Percentiles rank a stretch among this genome's conserved stretches.
These are phyloP conservation scores for Sclerotiophoma versabilis DNA, from an alignment of 2,329 filamentous ascomycete species.

Conservation along the genomic window DNA sequence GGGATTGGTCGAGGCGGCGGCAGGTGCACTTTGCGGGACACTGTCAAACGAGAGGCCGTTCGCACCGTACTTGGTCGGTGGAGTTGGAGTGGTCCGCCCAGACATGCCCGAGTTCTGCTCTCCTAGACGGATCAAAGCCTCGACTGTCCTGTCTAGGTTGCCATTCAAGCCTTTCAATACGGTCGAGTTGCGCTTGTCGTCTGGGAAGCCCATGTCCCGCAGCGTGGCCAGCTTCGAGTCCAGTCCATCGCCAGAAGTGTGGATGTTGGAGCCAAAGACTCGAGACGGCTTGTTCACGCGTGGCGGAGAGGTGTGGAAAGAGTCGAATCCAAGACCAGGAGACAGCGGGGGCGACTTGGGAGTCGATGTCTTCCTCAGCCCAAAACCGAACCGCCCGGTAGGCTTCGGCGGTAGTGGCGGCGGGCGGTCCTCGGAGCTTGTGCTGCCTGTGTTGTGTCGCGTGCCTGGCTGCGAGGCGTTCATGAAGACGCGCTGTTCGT, in stretches of 20 bases:
- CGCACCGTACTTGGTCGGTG: conserved; percentile 58
- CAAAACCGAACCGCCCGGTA: conserved; percentile 67
- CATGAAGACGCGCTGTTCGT: conserved; percentile 70
- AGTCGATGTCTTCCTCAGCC: conserved; percentile 73
- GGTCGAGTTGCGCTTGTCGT: conserved; percentile 80
- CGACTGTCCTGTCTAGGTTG: conserved; percentile 84
- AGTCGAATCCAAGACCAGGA: conserved; percentile 44
- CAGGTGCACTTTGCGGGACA: conserved; percentile 36
- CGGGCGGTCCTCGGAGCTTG: conserved; percentile 62
- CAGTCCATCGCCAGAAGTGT: conserved; percentile 62
- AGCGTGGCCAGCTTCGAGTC: conserved; percentile 80
- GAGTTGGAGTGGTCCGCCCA: conserved; percentile 57
- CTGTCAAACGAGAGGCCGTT: conserved; percentile 56
- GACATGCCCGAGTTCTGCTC: conserved; percentile 57
- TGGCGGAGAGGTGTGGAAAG: conserved; percentile 43
- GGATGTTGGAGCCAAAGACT: conserved; percentile 72
- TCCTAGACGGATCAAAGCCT: conserved; percentile 82
- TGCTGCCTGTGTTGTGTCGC: conserved; percentile 65
- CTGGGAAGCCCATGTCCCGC: conserved; percentile 89
- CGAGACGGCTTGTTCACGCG: conserved; percentile 68
- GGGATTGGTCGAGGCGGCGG: conserved; percentile 47
- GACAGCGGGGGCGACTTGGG: conserved; percentile 58
- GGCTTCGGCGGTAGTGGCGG: conserved; percentile 68
- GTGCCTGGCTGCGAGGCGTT: conserved; percentile 50
- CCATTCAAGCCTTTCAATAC: conserved; percentile 84